Evolutionary conservation across 2,329 filamentous ascomycete species (phyloP), one percentile per base, ranked within the genome.

Genomic region (Pseudonectria foliicola): DNA sequence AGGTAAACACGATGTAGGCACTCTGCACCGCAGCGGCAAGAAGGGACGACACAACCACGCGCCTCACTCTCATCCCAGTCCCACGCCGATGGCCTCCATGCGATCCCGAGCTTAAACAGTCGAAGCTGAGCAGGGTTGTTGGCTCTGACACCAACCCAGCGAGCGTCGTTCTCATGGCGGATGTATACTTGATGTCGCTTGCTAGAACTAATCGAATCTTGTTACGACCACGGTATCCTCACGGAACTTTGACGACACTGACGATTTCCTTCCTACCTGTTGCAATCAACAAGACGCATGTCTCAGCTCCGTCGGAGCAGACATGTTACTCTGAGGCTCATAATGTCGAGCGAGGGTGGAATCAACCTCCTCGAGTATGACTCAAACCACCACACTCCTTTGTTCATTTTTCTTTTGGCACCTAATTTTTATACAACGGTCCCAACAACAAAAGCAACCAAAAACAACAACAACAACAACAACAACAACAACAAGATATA

Each of bases 1-100:
- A 84, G 80, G 82, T 48, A 85, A 84, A 65, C 82, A 87, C 52
- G 82, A 87, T 56, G 82, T 87, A 31, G 73, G 76, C 35, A 76
- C 69, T 35, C 57, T 82, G 33, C 64, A 70, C 38, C 65, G 64
- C 39, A 60, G 62, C 31, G 54, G 63, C 31, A 70, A 67, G 55
- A 66, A 64, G 46, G 60, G 65, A 25, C 67, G 68, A 25, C 62
- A 38, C 14, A 33, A 35, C 49, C 66, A 41, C 24, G 54, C 57
- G 24, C 42, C 54, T 16, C 63, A 67, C 40, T 50, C 57, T 10
- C 51, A 61, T 14, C 56, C 60, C 10, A 60, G 53, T 34, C 54
- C 56, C 28, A 61, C 60, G 10, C 54, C 62, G 7, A 49, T 57
- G 51, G 52, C 55, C 34, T 60, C 62, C 27, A 42, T 57, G 30